Conservation (phyloP, 495 filamentous ascomycete genomes). For the Aspergillus saccharolyticus region DNA sequence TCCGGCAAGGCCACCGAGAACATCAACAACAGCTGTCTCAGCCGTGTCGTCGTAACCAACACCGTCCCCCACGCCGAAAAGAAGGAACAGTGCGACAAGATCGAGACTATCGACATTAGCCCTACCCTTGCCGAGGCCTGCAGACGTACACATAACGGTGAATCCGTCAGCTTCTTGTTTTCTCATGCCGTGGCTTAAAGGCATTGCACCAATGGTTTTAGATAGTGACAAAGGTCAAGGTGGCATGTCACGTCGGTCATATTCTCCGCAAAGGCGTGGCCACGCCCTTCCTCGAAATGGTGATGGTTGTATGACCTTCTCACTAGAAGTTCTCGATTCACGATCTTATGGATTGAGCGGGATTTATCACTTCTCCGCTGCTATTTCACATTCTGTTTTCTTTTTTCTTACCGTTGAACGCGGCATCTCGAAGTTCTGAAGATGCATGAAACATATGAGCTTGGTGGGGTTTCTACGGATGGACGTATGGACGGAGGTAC, state of each 20-base stretch:
- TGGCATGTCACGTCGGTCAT: not conserved
- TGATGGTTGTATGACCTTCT: not conserved
- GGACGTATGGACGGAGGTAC: not conserved
- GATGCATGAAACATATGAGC: conserved; percentile 1
- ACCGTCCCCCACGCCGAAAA: conserved; percentile 85
- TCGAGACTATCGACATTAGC: conserved; percentile 90
- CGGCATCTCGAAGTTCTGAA: conserved; percentile 2
- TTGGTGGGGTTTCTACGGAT: too few relatives aligned
- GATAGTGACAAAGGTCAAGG: not conserved
- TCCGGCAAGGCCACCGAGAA: conserved; percentile 88
- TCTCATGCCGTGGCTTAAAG: conserved; percentile 66
- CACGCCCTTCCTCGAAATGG: not conserved
- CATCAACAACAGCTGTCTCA: conserved; percentile 74
- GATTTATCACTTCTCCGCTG: not conserved
- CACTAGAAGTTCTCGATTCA: not conserved
- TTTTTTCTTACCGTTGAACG: conserved; percentile 1
- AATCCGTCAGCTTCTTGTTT: conserved; percentile 90
- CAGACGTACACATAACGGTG: conserved; percentile 91
- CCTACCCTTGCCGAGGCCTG: conserved; percentile 69
- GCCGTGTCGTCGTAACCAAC: conserved; percentile 86
- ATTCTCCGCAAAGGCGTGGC: too few relatives aligned
- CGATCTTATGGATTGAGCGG: not conserved
- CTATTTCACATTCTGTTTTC: not conserved
- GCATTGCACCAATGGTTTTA: not conserved
- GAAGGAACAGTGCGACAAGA: conserved; percentile 66